Evolutionary conservation across 495 filamentous ascomycete genomes (phyloP), one percentile per base, ranked within the genome.

Genomic region (Penicillium flavigenum): DNA sequence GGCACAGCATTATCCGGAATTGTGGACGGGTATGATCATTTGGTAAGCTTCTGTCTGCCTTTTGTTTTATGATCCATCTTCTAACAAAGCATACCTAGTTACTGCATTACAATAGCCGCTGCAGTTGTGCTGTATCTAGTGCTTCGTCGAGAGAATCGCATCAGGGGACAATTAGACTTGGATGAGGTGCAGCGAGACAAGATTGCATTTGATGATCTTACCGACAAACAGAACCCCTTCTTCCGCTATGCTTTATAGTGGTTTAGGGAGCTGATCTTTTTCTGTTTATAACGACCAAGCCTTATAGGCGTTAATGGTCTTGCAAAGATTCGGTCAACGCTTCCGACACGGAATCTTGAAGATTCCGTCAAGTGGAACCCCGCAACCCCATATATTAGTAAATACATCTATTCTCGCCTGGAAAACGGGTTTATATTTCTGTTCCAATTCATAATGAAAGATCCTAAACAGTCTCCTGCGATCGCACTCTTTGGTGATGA

Each of bases 211-310:
- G 73, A 81, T 56, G 88, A 91, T 70, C 73, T 92, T 59, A 92
- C 89, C 3, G 89, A 92, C 63, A 84, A 80, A 68, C 76, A 92
- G 70, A 92, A 92, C 62, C 79, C 81, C 2, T 87, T 86, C 60
- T 93, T 92, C 62, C 72, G 81, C 68, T 92, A 91, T 61, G 84
- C 86, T 5, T 71, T 88, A n/a, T 88, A 69, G 12, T 34, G 7
- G 27, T 9, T 29, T 29, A 29, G 27, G 27, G 27, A 29, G 27
- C 27, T 29, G 27, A 29, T 7, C 27, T 29, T 29, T 29, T 29
- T 29, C 6, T 29, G 7, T 29, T 29, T 29, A 29, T 2, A 29
- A 27, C 26, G 26, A 27, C 26, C 26, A 27, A 27, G 26, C 26
- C 26, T 27, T 27, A 27, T 8, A 27, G 7, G 0, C 26, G 26